These are phyloP conservation scores for Pestalotiopsis sp. DNA, from an alignment of 2,329 filamentous ascomycete genomes.

Conservation along the genomic window DNA sequence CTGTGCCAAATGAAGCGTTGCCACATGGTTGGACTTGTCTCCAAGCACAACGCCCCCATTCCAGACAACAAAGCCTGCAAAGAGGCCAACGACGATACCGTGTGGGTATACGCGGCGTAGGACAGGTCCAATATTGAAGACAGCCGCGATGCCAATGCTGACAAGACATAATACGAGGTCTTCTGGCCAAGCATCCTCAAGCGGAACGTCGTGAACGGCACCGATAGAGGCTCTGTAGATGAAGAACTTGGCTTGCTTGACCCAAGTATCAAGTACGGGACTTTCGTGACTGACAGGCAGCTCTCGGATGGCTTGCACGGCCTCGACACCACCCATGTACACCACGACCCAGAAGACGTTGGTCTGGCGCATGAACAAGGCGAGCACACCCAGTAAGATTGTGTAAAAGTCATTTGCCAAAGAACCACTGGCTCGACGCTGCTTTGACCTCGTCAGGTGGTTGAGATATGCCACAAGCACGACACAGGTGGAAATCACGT, in stretches of 20 bases:
- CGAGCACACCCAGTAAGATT: conserved; percentile 59
- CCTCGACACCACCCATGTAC: conserved; percentile 67
- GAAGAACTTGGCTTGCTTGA: conserved; percentile 38
- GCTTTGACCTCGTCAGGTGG: conserved; percentile 46
- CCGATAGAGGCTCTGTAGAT: conserved; percentile 47
- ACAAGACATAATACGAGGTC: conserved; percentile 58
- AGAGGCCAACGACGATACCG: conserved; percentile 54
- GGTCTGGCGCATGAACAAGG: conserved; percentile 84
- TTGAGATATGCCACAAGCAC: conserved; percentile 70
- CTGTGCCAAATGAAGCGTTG: conserved; percentile 84
- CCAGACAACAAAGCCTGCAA: conserved; percentile 68
- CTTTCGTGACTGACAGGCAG: conserved; percentile 34
- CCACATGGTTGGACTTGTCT: conserved; percentile 92
- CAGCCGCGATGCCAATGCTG: conserved; percentile 62
- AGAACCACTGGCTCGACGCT: conserved; percentile 23
- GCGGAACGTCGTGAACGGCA: conserved; percentile 54
- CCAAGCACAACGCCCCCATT: conserved; percentile 92
- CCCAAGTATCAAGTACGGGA: conserved; percentile 32
- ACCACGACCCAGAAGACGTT: conserved; percentile 95
- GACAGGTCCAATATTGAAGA: conserved; percentile 47
- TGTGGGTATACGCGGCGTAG: conserved; percentile 56
- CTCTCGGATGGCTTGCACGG: conserved; percentile 50
- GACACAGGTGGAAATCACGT: conserved; percentile 76
- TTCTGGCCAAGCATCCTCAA: conserved; percentile 47
- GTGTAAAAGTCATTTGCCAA: conserved; percentile 42